A percentile compares a stretch with the other conserved stretches of the same genome.
phyloP scores from a whole-genome alignment of 306 rosid genomes.

The Castanea sativa region DNA sequence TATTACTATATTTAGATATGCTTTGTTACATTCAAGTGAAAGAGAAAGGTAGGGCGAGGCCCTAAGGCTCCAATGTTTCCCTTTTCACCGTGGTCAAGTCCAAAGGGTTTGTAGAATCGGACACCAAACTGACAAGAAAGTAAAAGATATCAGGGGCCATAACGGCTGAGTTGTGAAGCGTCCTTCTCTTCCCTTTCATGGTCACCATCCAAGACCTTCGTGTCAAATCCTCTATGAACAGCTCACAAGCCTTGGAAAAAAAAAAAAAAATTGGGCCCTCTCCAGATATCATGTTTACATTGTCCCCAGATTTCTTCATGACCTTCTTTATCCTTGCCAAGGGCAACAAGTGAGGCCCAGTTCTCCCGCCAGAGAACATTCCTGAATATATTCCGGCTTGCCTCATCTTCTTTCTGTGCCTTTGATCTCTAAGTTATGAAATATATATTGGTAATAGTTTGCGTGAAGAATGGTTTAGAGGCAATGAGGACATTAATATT shows the following conservation, averaged over 20 bases:
- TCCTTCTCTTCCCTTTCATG: slow-evolving; percentile 60
- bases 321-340: slow-evolving; percentile 82
- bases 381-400: slow-evolving; percentile 74
- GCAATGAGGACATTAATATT: too few species aligned
- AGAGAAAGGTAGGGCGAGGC: too few species aligned
- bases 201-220: slow-evolving; percentile 65
- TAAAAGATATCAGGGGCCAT: slow-evolving; percentile 63
- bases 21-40: too few species aligned
- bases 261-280: slow-evolving; percentile 64
- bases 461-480: too few species aligned
- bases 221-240: slow-evolving; percentile 60
- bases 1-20: too few species aligned
- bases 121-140: slow-evolving; percentile 59
- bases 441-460: too few species aligned
- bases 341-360: slow-evolving; percentile 62
- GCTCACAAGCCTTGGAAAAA: slow-evolving; percentile 78
- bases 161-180: slow-evolving; percentile 64
- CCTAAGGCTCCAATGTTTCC: not conserved
- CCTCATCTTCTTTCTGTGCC: slow-evolving; percentile 39
- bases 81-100: not conserved
- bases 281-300: slow-evolving; percentile 76
- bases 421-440: too few species aligned
- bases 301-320: slow-evolving; percentile 65
- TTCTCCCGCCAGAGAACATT: slow-evolving; percentile 36
- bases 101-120: slow-evolving; percentile 3